phyloP scores from a whole-genome alignment of 768 basidiomycete species.

The Podaxis carcinomalis region DNA sequence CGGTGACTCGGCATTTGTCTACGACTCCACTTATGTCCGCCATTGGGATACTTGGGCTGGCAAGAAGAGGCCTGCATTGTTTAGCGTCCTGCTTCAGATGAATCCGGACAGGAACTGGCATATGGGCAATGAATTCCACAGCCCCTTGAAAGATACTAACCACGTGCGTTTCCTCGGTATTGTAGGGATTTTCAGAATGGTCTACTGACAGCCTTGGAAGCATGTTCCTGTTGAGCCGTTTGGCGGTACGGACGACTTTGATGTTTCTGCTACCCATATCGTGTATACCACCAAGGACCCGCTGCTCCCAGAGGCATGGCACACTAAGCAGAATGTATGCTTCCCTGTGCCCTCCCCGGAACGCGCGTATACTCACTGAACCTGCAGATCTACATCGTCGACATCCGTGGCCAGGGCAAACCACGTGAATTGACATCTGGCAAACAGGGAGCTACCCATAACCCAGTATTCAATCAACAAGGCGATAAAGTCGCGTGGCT shows the following conservation, averaged over 20 bases:
- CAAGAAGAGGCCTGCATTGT: slow-evolving; percentile 67
- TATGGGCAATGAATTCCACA: slow-evolving; percentile 48
- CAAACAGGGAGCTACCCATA: slow-evolving; percentile 76
- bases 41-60: slow-evolving; percentile 80
- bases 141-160: slow-evolving; percentile 60
- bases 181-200: not conserved
- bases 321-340: slow-evolving; percentile 83
- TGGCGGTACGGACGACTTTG: slow-evolving; percentile 80
- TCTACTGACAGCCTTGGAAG: slow-evolving; percentile 27
- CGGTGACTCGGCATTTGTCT: slow-evolving; percentile 70
- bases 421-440: slow-evolving; percentile 77
- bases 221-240: slow-evolving; percentile 80
- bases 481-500: slow-evolving; percentile 83
- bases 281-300: slow-evolving; percentile 88
- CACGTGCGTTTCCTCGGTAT: slow-evolving; percentile 46
- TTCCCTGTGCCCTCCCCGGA: not conserved
- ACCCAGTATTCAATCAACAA: slow-evolving; percentile 62
- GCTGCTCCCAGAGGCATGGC: slow-evolving; percentile 67
- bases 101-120: slow-evolving; percentile 48
- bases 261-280: slow-evolving; percentile 63
- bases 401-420: slow-evolving; percentile 42
- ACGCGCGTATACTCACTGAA: not conserved
- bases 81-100: slow-evolving; percentile 56
- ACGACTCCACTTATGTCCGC: slow-evolving; percentile 63
- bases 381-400: slow-evolving; percentile 64